Base-by-base conservation (phyloP, 1,284 basidiomycete genomes). In the Leccinum angustisporum region DNA sequence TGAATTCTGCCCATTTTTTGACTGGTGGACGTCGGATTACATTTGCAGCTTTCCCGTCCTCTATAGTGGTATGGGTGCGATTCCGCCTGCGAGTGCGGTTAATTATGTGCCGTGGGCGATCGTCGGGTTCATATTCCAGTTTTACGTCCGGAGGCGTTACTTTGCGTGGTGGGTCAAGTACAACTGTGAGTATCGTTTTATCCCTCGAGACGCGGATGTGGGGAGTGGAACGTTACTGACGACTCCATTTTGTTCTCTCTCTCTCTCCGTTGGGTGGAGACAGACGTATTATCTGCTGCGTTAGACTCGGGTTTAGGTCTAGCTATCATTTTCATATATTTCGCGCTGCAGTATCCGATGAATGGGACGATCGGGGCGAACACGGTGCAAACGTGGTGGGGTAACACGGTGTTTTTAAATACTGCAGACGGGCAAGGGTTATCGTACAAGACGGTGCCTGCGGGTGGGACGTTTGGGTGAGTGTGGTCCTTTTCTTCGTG, bases 341-440 rank as follows among this genome's bases (percentile, higher is more conserved):
- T 90, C 79, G 75, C 73, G 59, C 77, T 91, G 52, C 84, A 90
- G 71, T 91, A 85, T 66, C 89, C 89, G 3, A 68, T 66, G 64
- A 81, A 87, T 62, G 86, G 85, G n/a, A 74, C 72, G 11, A 88
- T 91, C 65, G 87, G 88, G 25, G 30, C 66, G 33, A 74, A 78
- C 56, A 86, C 70, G 1, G 74, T 91, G 52, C 82, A 84, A 65
- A 60, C 60, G 3, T 91, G 89, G 90, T 91, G 89, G 90, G 90
- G 89, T 16, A 91, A 91, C 65, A 83, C 78, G 0, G 83, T 83
- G 11, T 79, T 71, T 60, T 60, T 61, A 55, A 76, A 78, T 8
- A 85, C 80, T 38, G 81, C 77, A 3, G 83, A 86, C 61, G 77
- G 67, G 16, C 34, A 58, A 5, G 73, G 71, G 31, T 61, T 72